Base-by-base conservation (phyloP, 768 basidiomycete species). In the Auricularia sp. region DNA sequence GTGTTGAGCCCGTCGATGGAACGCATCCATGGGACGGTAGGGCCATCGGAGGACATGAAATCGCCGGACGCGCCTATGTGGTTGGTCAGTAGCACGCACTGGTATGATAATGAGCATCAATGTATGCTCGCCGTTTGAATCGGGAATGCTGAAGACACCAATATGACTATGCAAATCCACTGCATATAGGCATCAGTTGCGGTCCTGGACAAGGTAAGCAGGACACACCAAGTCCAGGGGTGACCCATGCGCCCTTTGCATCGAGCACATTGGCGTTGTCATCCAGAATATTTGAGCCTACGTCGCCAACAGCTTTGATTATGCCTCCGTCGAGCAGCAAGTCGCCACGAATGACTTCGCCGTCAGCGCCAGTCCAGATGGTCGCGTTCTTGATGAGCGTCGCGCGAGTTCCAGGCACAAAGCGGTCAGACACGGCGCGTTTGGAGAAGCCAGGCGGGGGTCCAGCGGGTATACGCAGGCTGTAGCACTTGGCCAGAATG, bases 1-100 rank as follows among this genome's bases (percentile, higher is more conserved):
- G 87, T 90, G 72, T 91, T 90, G 67, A 91, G 71, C 0, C 82
- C 88, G 66, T 91, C 88, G 21, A 91, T 73, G 11, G 83, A 84
- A 39, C 88, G 80, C 11, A 91, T 73, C 84, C 84, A 88, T 2
- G 87, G 86, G 36, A 80, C 73, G 14, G 82, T 78, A 11, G 81
- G 74, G 35, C 78, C 81, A 7, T 83, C 78, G 11, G 66, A 36
- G 1, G 87, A 89, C 71, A 88, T 87, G 14, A 69, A 73, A 66
- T 91, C 90, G 0, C 65, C 61, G 10, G 56, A 59, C 1, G 84
- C 77, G 42, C 84, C 80, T 47, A 65, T 47, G 10, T 51, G 29
- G 29, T 29, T 29, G 2, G 29, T 29, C 2, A 29, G 29, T 29
- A 29, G 29, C 29, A 29, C 29, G 29, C 29, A 29, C 29, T 29